Percentiles rank a stretch among this genome's conserved stretches.
These are phyloP conservation scores for Euclidium syriacum DNA, from an alignment of 345 rosid genomes.

Conservation along the genomic window DNA sequence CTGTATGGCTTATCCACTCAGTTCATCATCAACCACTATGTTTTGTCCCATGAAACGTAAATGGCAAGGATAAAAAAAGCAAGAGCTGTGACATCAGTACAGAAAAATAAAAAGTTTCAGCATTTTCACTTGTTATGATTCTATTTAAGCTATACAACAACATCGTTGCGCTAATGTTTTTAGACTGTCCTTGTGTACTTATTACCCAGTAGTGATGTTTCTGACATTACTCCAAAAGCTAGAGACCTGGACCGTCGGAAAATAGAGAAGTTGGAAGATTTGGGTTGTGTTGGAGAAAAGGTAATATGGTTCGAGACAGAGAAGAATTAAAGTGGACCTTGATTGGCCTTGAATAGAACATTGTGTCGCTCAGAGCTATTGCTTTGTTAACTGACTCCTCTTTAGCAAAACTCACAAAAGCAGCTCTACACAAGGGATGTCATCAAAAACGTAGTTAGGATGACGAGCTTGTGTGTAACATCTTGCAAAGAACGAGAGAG, in stretches of 20 bases:
- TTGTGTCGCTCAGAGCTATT: slow-evolving; percentile 24
- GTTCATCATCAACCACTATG: background rate
- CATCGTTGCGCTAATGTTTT: background rate
- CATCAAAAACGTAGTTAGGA: background rate
- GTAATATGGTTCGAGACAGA: background rate
- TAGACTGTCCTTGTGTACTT: background rate
- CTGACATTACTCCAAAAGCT: background rate
- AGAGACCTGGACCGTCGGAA: slow-evolving; percentile 3
- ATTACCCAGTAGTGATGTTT: background rate
- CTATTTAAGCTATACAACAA: background rate
- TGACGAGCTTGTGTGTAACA: background rate
- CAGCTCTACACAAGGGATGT: slow-evolving; percentile 24
- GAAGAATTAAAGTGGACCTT: slow-evolving; percentile 23
- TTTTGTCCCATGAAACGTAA: background rate
- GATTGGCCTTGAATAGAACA: slow-evolving; percentile 33
- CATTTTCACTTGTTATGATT: background rate
- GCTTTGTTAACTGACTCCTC: slow-evolving; percentile 34
- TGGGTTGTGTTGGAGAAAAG: background rate
- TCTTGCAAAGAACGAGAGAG: background rate
- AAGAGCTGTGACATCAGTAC: background rate
- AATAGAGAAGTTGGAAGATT: background rate
- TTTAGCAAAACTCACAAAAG: slow-evolving; percentile 34
- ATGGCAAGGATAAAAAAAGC: background rate
- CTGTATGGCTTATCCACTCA: background rate
- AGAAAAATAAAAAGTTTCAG: background rate